Base-by-base conservation (phyloP, 2,329 filamentous ascomycete species). In the Bipolaris oryzae region DNA sequence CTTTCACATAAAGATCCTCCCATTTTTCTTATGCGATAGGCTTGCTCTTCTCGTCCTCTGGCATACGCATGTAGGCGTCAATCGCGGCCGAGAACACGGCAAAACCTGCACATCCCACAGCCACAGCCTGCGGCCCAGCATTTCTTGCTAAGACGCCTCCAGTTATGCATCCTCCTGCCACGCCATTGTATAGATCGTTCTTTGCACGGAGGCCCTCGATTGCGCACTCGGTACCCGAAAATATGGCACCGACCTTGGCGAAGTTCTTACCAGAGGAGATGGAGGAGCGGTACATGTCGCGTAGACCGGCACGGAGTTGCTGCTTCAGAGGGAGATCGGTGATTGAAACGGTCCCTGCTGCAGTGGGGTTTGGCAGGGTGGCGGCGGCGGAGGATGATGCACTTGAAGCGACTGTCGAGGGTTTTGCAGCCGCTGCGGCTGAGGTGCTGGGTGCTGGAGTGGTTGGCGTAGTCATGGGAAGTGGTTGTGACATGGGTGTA, bases 31-130 rank as follows among this genome's bases (percentile, higher is more conserved):
- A 77, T 7, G 74, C 73, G 55, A 78, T 77, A 38, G 76, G 74
- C 41, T 68, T 69, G 66, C 74, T 75, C 58, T 65, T 70, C 65
- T 78, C 76, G 57, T 77, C 75, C 58, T 77, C 75, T 1, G 74
- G 74, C 74, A 76, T 72, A 34, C 76, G 63, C 91, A 97, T 91
- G 75, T 92, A 97, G 34, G 87, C 87, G 82, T 98, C 94, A 74
- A 98, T 97, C 0, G 93, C 94, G 13, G 90, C 87, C 75, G 87
- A 91, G 70, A 98, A 98, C 1, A 91, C 93, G 54, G 95, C 95
- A 77, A 99, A 99, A 0, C 94, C 95, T 11, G 87, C 90, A 76
- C 94, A 98, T 1, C 95, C 95, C 3, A 96, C 84, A 1, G 87
- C 89, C 47, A 91, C 90, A 31, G 94, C 95, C 79, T 95, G 91